Percentiles rank a stretch among this genome's conserved stretches.
Evolutionary conservation across 805 yeast species (phyloP).

Genomic region (Wickerhamiella azymoides): DNA sequence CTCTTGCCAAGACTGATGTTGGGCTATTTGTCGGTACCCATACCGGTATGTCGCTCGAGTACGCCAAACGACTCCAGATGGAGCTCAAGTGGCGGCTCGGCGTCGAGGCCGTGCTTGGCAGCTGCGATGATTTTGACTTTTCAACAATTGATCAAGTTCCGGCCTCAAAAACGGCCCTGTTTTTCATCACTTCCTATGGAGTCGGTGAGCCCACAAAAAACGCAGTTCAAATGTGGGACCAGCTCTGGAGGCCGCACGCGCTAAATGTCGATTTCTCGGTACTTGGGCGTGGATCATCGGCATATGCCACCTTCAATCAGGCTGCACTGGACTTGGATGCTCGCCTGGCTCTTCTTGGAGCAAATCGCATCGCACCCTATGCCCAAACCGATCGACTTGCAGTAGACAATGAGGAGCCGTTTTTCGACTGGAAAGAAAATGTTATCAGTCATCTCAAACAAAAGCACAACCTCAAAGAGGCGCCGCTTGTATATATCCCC

Average conservation of each 20-base stretch:
- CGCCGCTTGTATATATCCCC: slow-evolving; percentile 54
- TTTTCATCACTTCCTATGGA: slow-evolving; percentile 70
- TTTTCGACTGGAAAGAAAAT: slow-evolving; percentile 62
- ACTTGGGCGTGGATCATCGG: slow-evolving; percentile 72
- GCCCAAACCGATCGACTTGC: slow-evolving; percentile 78
- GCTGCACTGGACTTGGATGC: slow-evolving; percentile 41
- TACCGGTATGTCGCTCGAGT: slow-evolving; percentile 82
- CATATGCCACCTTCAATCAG: slow-evolving; percentile 63
- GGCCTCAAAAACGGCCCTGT: slow-evolving; percentile 36
- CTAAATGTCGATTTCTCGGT: slow-evolving; percentile 39
- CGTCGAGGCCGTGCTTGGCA: slow-evolving; percentile 52
- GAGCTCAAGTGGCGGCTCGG: slow-evolving; percentile 63
- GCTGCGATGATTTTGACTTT: slow-evolving; percentile 57
- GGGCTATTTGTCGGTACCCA: slow-evolving; percentile 68
- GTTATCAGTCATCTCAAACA: slow-evolving; percentile 46
- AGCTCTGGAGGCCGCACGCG: slow-evolving; percentile 23
- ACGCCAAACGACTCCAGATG: slow-evolving; percentile 62
- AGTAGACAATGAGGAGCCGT: slow-evolving; percentile 74
- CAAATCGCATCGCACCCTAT: slow-evolving; percentile 42
- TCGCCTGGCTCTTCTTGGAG: slow-evolving; percentile 40
- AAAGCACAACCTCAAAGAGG: slow-evolving; percentile 46
- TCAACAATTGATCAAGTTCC: slow-evolving; percentile 47
- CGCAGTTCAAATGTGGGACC: slow-evolving; percentile 26
- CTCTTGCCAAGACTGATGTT: slow-evolving; percentile 23
- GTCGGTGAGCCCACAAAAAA: slow-evolving; percentile 85